These are phyloP conservation scores for Fulvia fulva DNA, from an alignment of 2,329 filamentous ascomycete genomes.

Conservation along the genomic window DNA sequence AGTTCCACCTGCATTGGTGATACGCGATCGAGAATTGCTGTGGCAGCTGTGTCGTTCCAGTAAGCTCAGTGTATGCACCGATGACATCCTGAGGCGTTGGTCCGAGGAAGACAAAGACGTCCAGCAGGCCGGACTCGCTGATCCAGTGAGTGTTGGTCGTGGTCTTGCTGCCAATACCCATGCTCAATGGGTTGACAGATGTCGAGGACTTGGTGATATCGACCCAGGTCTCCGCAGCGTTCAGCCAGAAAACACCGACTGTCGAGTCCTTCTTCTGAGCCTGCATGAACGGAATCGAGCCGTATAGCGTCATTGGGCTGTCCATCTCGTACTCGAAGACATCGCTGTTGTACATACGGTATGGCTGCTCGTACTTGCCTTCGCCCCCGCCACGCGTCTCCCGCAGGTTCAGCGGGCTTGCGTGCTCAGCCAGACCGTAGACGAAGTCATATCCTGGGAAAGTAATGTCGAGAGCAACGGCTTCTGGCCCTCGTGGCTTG, in stretches of 20 bases:
- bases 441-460: slow-evolving; percentile 91
- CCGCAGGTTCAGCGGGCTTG: slow-evolving; percentile 80
- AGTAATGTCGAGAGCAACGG: slow-evolving; percentile 82
- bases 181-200: slow-evolving; percentile 68
- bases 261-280: slow-evolving; percentile 90
- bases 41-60: slow-evolving; percentile 84
- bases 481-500: slow-evolving; percentile 93
- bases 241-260: slow-evolving; percentile 96
- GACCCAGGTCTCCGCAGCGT: slow-evolving; percentile 94
- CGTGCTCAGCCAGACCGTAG: slow-evolving; percentile 90
- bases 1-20: slow-evolving; percentile 99
- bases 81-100: slow-evolving; percentile 79
- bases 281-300: slow-evolving; percentile 97
- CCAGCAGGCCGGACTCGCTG: slow-evolving; percentile 82
- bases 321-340: slow-evolving; percentile 97
- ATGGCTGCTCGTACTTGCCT: slow-evolving; percentile 81
- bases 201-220: slow-evolving; percentile 81
- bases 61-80: slow-evolving; percentile 80
- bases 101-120: slow-evolving; percentile 92
- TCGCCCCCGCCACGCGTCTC: slow-evolving; percentile 88
- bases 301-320: slow-evolving; percentile 97
- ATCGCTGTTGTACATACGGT: slow-evolving; percentile 91
- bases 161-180: slow-evolving; percentile 65
- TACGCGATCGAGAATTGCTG: slow-evolving; percentile 90
- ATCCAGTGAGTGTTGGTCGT: slow-evolving; percentile 95